phyloP scores from a whole-genome alignment of 192 early-diverging fungal species.

The Coemansia asiatica region DNA sequence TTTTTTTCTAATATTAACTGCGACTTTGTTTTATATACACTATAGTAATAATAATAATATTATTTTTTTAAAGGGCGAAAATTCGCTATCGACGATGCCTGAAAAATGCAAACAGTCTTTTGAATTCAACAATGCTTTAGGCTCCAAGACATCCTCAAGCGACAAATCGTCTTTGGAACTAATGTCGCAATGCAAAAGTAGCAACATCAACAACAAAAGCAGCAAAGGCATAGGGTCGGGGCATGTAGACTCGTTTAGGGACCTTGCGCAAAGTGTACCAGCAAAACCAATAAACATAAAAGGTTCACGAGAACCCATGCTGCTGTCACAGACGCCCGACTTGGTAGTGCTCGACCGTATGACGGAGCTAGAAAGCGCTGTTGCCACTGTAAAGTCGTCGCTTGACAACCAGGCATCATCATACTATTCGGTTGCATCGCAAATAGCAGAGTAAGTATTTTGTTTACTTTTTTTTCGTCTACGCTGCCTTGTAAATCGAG shows the following conservation, averaged over 20 bases:
- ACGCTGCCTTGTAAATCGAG: background rate
- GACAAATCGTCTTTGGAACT: background rate
- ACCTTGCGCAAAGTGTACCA: constrained; percentile 4
- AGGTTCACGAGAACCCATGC: background rate
- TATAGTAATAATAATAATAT: background rate
- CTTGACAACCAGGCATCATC: constrained; percentile 51
- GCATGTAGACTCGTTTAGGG: background rate
- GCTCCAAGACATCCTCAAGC: background rate
- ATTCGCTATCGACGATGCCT: background rate
- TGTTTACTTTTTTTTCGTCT: background rate
- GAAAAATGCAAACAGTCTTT: background rate
- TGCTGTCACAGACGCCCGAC: constrained; percentile 1
- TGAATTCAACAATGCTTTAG: background rate
- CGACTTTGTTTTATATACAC: background rate
- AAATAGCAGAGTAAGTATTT: constrained; percentile 52
- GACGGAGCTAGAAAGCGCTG: constrained; percentile 38
- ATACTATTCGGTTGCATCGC: constrained; percentile 54
- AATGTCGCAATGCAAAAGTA: too few relatives aligned
- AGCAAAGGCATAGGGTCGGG: background rate
- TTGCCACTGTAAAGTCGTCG: constrained; percentile 45
- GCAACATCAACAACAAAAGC: background rate
- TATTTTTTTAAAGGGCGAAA: background rate
- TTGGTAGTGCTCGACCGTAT: constrained; percentile 32
- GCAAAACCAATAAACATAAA: constrained; percentile 3
- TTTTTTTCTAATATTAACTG: background rate